These are phyloP conservation scores for Dactylellina parvicollis DNA, from an alignment of 2,329 filamentous ascomycete genomes.

Conservation along the genomic window DNA sequence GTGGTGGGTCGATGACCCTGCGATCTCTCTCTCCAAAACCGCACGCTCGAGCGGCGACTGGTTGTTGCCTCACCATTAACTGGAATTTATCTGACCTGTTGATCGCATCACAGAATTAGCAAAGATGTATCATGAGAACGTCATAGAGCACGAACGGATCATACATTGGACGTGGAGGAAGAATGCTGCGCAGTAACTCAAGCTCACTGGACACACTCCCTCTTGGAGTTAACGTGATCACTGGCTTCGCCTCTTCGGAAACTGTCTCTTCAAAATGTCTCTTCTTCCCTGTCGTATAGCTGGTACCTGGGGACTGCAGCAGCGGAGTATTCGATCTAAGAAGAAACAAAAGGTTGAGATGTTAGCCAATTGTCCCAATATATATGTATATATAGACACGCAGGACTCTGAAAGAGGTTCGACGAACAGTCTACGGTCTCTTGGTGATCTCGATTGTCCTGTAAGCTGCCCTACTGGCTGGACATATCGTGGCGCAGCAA, in stretches of 20 bases:
- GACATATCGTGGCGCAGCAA: slow-evolving; percentile 51
- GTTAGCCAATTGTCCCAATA: slow-evolving; percentile 12
- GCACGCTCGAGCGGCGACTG: slow-evolving; percentile 79
- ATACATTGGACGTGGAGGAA: slow-evolving; percentile 51
- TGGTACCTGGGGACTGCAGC: slow-evolving; percentile 31
- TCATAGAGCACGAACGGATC: neutral
- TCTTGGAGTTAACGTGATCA: slow-evolving; percentile 10
- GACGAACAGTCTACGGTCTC: slow-evolving; percentile 48
- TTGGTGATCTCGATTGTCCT: slow-evolving; percentile 46
- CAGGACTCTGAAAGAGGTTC: neutral
- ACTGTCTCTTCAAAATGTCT: slow-evolving; percentile 43
- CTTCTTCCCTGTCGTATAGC: slow-evolving; percentile 49
- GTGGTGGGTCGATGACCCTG: slow-evolving; percentile 82
- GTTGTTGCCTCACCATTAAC: slow-evolving; percentile 78
- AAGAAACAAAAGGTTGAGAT: neutral
- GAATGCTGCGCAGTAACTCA: slow-evolving; percentile 42
- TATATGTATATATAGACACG: neutral
- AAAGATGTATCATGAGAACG: neutral
- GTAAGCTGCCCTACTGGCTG: slow-evolving; percentile 47
- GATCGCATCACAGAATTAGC: slow-evolving; percentile 2
- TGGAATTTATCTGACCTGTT: slow-evolving; percentile 55
- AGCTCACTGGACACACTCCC: slow-evolving; percentile 44
- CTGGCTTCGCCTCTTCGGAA: slow-evolving; percentile 30
- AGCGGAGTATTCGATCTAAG: slow-evolving; percentile 46
- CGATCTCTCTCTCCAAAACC: slow-evolving; percentile 85